Base-by-base conservation (phyloP, 257 asterid genomes). In the Plantago elongata region DNA sequence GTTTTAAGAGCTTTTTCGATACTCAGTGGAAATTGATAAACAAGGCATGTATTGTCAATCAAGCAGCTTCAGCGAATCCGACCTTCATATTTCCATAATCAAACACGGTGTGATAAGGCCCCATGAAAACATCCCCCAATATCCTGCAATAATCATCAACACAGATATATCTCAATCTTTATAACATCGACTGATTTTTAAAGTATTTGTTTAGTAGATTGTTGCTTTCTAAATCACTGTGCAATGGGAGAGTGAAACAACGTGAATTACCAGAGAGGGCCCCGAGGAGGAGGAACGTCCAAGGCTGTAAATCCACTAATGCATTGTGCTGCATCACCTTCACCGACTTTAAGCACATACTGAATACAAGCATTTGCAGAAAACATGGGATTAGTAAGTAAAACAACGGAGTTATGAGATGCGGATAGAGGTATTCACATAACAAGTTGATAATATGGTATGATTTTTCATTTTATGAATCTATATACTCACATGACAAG, bases 261-360 rank as follows among this genome's bases (percentile, higher is more conserved):
- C 11, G 56, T 29, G 16, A 13, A 56, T 50, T 86, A 89, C 96
- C 96, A 89, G 15, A 86, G 80, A 72, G 96, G 95, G 67, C 96
- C 96, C 9, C 93, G 95, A 61, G 96, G 96, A 5, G 96, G 94
- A 3, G 89, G 77, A 62, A 89, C 77, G 30, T 86, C 96, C n/a
- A 89, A 71, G 61, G 95, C 95, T 57, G 87, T 75, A 69, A 89
- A 89, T 63, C 96, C 96, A 57, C 95, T 84, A 9, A 89, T 80
- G 84, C 96, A 89, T 71, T 86, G 93, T 16, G 95, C 75, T 51
- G 75, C 86, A 45, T 78, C 88, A 15, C 87, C 95, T 64, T 84
- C 89, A 0, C 95, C 95, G 56, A 84, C 80, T 84, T 82, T 75
- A 47, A 89, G 88, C 42, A 89, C 77, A 55, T 89, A 89, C 96